Percentiles rank a stretch among this genome's conserved stretches.
phyloP scores from a whole-genome alignment of 257 asterid species.

The Nemophila menziesii region DNA sequence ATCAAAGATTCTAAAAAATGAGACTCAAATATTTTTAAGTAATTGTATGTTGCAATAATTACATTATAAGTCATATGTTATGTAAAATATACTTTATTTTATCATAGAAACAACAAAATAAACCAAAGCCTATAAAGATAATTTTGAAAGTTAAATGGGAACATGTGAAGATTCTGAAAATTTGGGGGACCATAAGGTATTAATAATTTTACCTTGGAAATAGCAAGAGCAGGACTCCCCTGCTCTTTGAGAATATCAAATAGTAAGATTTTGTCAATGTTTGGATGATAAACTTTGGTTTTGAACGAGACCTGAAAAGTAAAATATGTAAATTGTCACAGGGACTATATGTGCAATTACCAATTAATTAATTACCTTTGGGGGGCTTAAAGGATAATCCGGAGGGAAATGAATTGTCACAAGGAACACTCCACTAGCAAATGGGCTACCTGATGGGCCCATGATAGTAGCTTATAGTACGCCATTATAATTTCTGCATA shows the following conservation, averaged over 20 bases:
- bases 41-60: too few species aligned
- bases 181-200: not conserved
- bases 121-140: too few species aligned
- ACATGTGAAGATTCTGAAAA: too few species aligned
- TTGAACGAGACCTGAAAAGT: slow-evolving; percentile 15
- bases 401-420: slow-evolving; percentile 5
- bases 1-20: too few species aligned
- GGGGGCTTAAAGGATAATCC: slow-evolving; percentile 6
- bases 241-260: slow-evolving; percentile 19
- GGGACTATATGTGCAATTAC: too few species aligned
- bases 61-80: too few species aligned
- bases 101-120: too few species aligned
- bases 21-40: too few species aligned
- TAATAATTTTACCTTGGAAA: slow-evolving; percentile 18
- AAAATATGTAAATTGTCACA: too few species aligned
- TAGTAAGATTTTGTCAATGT: slow-evolving; percentile 17
- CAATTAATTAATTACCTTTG: slow-evolving; percentile 4
- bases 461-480: slow-evolving; percentile 9
- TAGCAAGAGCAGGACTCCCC: slow-evolving; percentile 18
- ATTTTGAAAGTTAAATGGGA: too few species aligned
- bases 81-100: too few species aligned
- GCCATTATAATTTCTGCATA: too few species aligned
- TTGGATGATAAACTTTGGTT: slow-evolving; percentile 16
- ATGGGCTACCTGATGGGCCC: slow-evolving; percentile 10
- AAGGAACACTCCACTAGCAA: slow-evolving; percentile 4